Evolutionary conservation across 805 yeast genomes (phyloP), one percentile per base, ranked within the genome.

Genomic region (Kazachstania bromeliacearum): DNA sequence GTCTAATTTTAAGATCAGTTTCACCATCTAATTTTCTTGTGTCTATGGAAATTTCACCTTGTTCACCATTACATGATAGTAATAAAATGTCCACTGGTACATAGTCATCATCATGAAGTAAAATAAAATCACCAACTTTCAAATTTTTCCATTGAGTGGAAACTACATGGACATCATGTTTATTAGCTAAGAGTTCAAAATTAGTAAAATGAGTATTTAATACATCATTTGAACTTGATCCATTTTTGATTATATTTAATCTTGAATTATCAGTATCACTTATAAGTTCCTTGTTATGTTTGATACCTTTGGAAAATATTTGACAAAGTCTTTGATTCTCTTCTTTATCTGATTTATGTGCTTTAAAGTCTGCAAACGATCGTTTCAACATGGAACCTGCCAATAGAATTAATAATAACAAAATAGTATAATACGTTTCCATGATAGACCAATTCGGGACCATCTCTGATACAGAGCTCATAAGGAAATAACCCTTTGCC

Each of bases 1-100:
- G 62, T 47, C 75, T 77, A 6, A 83, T 69, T 57, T 92, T 92
- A 42, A 92, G 66, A 53, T 87, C 89, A 0, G 97, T 92, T 59
- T 92, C 98, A 34, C 99, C 99, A 60, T 92, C 98, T 33, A 92
- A 67, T 1, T 95, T 98, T 89, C 89, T 87, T 1, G 99, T 92
- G 57, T 92, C 99, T 14, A 88, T 77, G 45, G 75, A 84, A 39
- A 77, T 73, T 27, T 80, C 87, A 43, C 70, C 71, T 26, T 76
- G 74, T 26, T 59, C 57, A 4, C 77, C 77, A 34, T 71, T 71
- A 3, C 85, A 75, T 1, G 88, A 71, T 28, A 92, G 53, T 2
- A 92, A 48, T 2, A 92, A 55, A 2, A 92, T 52, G 62, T 92
- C 99, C 0, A 96, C 96, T 0, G 99, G 98, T 5, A 89, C 71